These are phyloP conservation scores for Cercospora brassicicola DNA, from an alignment of 2,329 filamentous ascomycete species.

Conservation along the genomic window DNA sequence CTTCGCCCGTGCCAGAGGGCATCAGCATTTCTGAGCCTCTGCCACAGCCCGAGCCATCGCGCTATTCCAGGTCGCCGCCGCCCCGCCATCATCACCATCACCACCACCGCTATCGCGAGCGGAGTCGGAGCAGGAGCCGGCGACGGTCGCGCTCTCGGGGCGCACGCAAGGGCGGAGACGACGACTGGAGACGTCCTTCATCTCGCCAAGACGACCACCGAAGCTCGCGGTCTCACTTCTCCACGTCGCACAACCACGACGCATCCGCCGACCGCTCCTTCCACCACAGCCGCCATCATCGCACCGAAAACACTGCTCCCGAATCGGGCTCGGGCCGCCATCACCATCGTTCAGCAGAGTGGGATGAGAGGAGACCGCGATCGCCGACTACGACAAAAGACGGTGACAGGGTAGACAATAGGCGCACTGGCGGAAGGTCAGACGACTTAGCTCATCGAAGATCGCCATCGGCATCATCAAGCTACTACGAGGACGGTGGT, in stretches of 20 bases:
- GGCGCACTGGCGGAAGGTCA: slow-evolving; percentile 28
- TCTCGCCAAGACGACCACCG: slow-evolving; percentile 20
- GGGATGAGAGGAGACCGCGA: slow-evolving; percentile 38
- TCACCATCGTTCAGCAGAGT: slow-evolving; percentile 21
- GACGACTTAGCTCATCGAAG: slow-evolving; percentile 42
- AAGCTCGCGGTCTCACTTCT: slow-evolving; percentile 11
- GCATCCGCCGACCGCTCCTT: slow-evolving; percentile 19
- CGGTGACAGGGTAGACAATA: slow-evolving; percentile 28
- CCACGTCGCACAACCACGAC: slow-evolving; percentile 33
- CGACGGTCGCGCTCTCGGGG: slow-evolving; percentile 15
- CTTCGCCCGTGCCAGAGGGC: slow-evolving; percentile 12
- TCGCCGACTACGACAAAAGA: slow-evolving; percentile 35
- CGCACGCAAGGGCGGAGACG: slow-evolving; percentile 9
- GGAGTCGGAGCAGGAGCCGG: slow-evolving; percentile 15
- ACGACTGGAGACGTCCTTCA: slow-evolving; percentile 14
- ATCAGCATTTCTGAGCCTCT: slow-evolving; percentile 12
- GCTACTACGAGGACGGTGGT: slow-evolving; percentile 38
- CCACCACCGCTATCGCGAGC: slow-evolving; percentile 19
- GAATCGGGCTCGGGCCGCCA: slow-evolving; percentile 36
- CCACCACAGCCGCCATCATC: slow-evolving; percentile 22
- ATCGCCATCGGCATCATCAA: slow-evolving; percentile 45
- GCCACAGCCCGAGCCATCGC: slow-evolving; percentile 16
- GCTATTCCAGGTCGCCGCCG: slow-evolving; percentile 17
- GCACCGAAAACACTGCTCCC: slow-evolving; percentile 26
- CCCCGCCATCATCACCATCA: slow-evolving; percentile 14